phyloP scores from a whole-genome alignment of 2,329 filamentous ascomycete genomes.

The Pestalotiopsis sp. region DNA sequence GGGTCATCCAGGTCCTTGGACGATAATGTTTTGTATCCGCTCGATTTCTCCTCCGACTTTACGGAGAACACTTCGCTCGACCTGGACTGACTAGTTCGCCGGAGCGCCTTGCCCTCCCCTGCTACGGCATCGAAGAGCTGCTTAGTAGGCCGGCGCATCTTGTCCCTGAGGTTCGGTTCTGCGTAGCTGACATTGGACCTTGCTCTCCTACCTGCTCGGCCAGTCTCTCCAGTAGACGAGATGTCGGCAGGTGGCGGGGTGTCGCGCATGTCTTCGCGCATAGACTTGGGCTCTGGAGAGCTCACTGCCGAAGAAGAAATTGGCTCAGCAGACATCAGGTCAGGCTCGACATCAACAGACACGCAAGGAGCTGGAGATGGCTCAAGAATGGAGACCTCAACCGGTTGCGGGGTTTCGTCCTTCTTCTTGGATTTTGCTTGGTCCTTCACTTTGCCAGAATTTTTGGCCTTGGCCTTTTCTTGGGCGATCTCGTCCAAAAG shows the following conservation, averaged over 20 bases:
- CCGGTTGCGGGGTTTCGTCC: conserved; percentile 23
- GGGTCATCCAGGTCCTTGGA: not conserved
- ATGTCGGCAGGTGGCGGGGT: conserved; percentile 65
- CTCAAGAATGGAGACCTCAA: conserved; percentile 31
- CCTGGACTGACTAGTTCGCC: conserved; percentile 41
- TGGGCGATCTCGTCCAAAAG: conserved; percentile 39
- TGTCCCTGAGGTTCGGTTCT: conserved; percentile 78
- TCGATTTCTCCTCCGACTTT: conserved; percentile 39
- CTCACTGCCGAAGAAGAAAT: conserved; percentile 46
- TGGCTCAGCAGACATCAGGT: conserved; percentile 40
- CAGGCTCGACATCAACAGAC: conserved; percentile 29
- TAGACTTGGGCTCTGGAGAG: conserved; percentile 49
- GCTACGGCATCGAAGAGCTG: conserved; percentile 74
- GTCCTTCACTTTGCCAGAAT: conserved; percentile 17
- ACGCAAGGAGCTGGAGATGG: conserved; percentile 19
- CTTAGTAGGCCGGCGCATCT: conserved; percentile 82
- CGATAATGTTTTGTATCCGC: conserved; percentile 34
- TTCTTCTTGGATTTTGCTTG: conserved; percentile 21
- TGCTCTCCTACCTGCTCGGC: conserved; percentile 68
- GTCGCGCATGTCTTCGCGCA: conserved; percentile 42
- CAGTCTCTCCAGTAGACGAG: conserved; percentile 55
- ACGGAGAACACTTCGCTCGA: conserved; percentile 30
- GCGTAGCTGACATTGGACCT: conserved; percentile 76
- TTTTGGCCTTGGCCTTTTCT: conserved; percentile 39
- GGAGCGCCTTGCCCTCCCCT: conserved; percentile 59